Percentiles rank a stretch among this genome's conserved stretches.
phyloP scores from a whole-genome alignment of 2,329 filamentous ascomycete genomes.

The Cyphellophora attinorum region DNA sequence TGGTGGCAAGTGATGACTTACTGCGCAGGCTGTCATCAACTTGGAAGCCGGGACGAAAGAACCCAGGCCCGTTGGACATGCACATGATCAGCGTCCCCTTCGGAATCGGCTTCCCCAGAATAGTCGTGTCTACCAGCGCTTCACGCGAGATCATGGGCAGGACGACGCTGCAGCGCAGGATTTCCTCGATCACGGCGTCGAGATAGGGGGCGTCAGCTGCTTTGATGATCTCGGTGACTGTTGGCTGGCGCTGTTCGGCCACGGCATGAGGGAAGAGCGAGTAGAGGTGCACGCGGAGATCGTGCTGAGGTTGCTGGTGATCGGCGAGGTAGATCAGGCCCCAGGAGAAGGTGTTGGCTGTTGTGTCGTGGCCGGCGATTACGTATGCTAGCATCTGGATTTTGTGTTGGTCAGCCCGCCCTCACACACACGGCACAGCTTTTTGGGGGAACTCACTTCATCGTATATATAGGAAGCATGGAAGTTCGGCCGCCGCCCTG shows the following conservation, averaged over 20 bases:
- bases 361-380: conserved; percentile 39
- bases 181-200: conserved; percentile 37
- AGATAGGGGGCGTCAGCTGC: conserved; percentile 30
- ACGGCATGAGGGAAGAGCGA: conserved; percentile 18
- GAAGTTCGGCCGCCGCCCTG: no score
- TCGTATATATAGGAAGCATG: no score
- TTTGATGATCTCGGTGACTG: conserved; percentile 23
- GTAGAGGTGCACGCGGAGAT: conserved; percentile 23
- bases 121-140: conserved; percentile 26
- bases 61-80: no score
- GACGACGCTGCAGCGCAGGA: conserved; percentile 27
- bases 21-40: no score
- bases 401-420: no score
- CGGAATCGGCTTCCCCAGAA: conserved; percentile 32
- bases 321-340: conserved; percentile 29
- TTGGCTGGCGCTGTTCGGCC: conserved; percentile 18
- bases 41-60: no score
- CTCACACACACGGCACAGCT: no score
- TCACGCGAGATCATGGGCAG: conserved; percentile 20
- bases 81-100: conserved; percentile 28
- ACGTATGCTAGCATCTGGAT: conserved; percentile 25
- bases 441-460: no score
- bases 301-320: conserved; percentile 25
- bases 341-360: conserved; percentile 32
- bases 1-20: no score